Evolutionary conservation across 768 basidiomycete genomes (phyloP).

Genomic region (Tulasnella calospora): DNA sequence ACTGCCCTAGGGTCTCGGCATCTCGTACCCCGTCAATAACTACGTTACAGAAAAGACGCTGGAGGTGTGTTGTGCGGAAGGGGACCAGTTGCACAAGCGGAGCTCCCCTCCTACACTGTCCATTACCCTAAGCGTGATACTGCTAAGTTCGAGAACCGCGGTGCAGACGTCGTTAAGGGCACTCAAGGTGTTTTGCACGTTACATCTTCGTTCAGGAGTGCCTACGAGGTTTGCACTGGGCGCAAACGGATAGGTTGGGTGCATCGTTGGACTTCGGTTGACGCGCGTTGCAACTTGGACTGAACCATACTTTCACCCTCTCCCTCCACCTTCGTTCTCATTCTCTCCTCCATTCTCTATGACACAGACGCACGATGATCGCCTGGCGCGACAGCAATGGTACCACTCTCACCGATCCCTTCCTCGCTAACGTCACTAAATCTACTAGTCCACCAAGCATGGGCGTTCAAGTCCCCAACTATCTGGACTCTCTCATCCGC

Average conservation of each 20-base stretch:
- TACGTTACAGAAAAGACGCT: too few relatives aligned
- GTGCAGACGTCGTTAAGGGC: constrained; percentile 57
- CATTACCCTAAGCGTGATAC: constrained; percentile 81
- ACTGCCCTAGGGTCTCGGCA: too few relatives aligned
- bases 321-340: background rate
- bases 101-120: constrained; percentile 63
- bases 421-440: constrained; percentile 94
- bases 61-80: too few relatives aligned
- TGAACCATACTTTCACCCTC: constrained; percentile 11
- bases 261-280: constrained; percentile 36
- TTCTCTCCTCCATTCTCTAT: background rate
- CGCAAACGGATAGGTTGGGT: constrained; percentile 90
- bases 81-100: too few relatives aligned
- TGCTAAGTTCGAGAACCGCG: constrained; percentile 75
- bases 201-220: constrained; percentile 70
- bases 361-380: constrained; percentile 83
- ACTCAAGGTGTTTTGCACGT: constrained; percentile 70
- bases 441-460: constrained; percentile 90
- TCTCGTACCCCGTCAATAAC: too few relatives aligned
- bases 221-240: constrained; percentile 87
- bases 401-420: constrained; percentile 84
- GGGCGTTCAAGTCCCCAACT: constrained; percentile 91
- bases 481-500: constrained; percentile 92
- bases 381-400: constrained; percentile 98
- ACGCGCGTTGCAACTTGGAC: background rate